Percentiles rank a stretch among this genome's conserved stretches.
These are phyloP conservation scores for Nakazawaea ernobii DNA, from an alignment of 805 yeast genomes.

Conservation along the genomic window DNA sequence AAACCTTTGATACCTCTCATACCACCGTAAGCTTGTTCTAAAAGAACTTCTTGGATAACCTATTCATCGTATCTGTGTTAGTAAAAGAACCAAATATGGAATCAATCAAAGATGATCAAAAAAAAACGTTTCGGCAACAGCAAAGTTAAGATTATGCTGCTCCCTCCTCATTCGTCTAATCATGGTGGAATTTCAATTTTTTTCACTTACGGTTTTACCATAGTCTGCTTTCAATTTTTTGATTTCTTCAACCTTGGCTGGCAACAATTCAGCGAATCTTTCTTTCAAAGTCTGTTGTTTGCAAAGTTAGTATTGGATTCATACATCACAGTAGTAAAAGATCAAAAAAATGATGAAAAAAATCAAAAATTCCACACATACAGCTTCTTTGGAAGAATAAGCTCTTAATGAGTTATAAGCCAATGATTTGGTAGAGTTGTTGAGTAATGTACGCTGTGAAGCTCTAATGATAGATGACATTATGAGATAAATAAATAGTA, in stretches of 20 bases:
- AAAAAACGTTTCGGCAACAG: no score
- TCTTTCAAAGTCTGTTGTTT: slow-evolving; percentile 69
- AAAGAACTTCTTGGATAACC: slow-evolving; percentile 64
- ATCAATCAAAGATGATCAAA: no score
- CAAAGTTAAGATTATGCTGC: no score
- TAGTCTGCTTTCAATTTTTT: slow-evolving; percentile 84
- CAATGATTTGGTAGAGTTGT: slow-evolving; percentile 6
- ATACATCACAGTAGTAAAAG: no score
- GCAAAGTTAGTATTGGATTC: no score
- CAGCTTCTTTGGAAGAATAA: slow-evolving; percentile 33
- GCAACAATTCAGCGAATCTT: slow-evolving; percentile 87
- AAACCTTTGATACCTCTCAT: slow-evolving; percentile 84
- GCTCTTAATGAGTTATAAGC: slow-evolving; percentile 22
- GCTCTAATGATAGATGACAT: slow-evolving; percentile 16
- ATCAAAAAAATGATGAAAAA: background rate
- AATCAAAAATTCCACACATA: slow-evolving; percentile 10
- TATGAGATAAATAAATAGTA: background rate
- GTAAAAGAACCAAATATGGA: background rate
- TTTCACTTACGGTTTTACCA: slow-evolving; percentile 70
- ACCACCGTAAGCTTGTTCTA: slow-evolving; percentile 87
- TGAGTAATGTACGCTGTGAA: slow-evolving; percentile 14
- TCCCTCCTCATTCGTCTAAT: no score
- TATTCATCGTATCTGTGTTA: slow-evolving; percentile 7
- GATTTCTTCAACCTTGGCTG: slow-evolving; percentile 88
- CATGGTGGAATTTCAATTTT: slow-evolving; percentile 6